These are phyloP conservation scores for Lipomyces kockii DNA, from an alignment of 805 yeast species.

Conservation along the genomic window DNA sequence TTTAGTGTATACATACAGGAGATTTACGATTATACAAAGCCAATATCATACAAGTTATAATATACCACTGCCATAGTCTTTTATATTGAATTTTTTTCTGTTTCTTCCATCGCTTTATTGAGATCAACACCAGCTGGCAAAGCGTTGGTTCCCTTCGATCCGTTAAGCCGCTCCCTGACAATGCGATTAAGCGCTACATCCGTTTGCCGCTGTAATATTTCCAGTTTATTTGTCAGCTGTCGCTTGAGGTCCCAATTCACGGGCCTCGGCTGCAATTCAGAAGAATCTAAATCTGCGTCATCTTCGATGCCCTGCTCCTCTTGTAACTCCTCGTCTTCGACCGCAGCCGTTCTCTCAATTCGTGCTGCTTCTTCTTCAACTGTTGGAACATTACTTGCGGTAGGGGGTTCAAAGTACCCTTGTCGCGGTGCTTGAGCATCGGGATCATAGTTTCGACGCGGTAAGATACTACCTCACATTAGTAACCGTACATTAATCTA, in stretches of 20 bases:
- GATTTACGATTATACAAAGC: not conserved
- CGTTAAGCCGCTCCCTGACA: conserved; percentile 47
- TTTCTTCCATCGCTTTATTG: conserved; percentile 23
- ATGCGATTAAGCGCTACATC: conserved; percentile 49
- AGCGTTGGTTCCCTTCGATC: conserved; percentile 7
- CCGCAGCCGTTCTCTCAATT: conserved; percentile 38
- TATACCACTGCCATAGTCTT: not conserved
- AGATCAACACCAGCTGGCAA: conserved; percentile 31
- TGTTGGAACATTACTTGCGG: conserved; percentile 28
- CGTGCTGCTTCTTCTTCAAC: conserved; percentile 44
- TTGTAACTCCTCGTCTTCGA: conserved; percentile 37
- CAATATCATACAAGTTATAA: not conserved
- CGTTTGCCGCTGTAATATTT: conserved; percentile 50
- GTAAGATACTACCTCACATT: conserved; percentile 14
- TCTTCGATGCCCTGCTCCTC: conserved; percentile 42
- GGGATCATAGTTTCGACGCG: conserved; percentile 42
- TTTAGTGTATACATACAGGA: not conserved
- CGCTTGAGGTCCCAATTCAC: conserved; percentile 48
- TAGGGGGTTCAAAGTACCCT: conserved; percentile 42
- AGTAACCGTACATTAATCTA: not conserved
- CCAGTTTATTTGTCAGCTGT: conserved; percentile 49
- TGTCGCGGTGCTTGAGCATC: conserved; percentile 40
- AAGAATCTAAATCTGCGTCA: conserved; percentile 37
- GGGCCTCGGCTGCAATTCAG: conserved; percentile 40
- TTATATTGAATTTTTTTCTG: conserved; percentile 10